Evolutionary conservation across 805 yeast species (phyloP).

Genomic region (Maudiozyma serrabonitensis): DNA sequence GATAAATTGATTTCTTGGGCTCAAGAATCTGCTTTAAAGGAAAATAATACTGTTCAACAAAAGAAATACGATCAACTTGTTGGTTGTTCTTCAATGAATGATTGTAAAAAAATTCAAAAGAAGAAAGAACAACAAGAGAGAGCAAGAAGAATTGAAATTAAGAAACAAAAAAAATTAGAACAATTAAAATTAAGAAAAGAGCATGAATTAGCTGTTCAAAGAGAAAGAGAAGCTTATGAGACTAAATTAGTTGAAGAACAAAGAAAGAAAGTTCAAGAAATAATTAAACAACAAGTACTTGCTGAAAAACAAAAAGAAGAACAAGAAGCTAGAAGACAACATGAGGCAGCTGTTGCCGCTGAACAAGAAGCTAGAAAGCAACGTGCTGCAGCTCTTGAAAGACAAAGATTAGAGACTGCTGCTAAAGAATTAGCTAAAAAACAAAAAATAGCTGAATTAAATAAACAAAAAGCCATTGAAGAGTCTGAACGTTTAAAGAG

Average conservation of each 20-base stretch:
- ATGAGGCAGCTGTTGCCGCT: background rate
- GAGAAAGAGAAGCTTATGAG: slow-evolving; percentile 2
- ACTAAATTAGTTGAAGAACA: slow-evolving; percentile 1
- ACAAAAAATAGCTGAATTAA: slow-evolving; percentile 2
- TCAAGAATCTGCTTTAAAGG: background rate
- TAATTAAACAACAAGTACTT: background rate
- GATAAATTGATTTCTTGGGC: slow-evolving; percentile 13
- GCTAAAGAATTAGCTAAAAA: background rate
- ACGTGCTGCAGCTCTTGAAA: background rate
- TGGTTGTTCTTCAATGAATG: background rate
- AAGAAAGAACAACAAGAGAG: slow-evolving; percentile 3
- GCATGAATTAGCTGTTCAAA: background rate
- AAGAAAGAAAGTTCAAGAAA: background rate
- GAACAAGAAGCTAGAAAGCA: slow-evolving; percentile 1
- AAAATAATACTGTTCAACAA: background rate
- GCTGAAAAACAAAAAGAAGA: slow-evolving; percentile 1
- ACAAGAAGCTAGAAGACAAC: background rate
- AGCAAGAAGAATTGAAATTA: background rate
- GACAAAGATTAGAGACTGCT: background rate
- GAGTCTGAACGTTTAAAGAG: slow-evolving; percentile 1
- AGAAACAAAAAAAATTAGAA: slow-evolving; percentile 1
- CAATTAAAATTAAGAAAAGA: slow-evolving; percentile 1
- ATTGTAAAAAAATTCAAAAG: slow-evolving; percentile 1
- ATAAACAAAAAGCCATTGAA: slow-evolving; percentile 1
- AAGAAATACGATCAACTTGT: background rate